phyloP scores from a whole-genome alignment of 2,329 filamentous ascomycete species.

The Dactylellina haptotyla region DNA sequence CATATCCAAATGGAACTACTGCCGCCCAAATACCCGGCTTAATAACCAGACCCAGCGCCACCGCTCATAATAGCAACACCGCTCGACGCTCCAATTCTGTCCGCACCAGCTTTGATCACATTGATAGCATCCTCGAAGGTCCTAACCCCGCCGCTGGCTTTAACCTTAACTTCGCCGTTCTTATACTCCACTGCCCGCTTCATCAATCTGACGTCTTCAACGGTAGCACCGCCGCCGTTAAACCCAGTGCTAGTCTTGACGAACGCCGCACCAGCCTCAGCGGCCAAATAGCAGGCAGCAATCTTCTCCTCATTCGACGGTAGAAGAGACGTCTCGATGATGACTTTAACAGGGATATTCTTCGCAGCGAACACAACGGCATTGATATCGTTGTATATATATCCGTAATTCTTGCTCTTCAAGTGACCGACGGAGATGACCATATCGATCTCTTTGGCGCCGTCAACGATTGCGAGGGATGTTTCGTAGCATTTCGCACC shows the following conservation, averaged over 20 bases:
- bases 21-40: not conserved
- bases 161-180: slow-evolving; percentile 56
- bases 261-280: slow-evolving; percentile 57
- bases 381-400: slow-evolving; percentile 55
- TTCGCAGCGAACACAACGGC: slow-evolving; percentile 55
- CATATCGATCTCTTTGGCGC: slow-evolving; percentile 58
- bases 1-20: not conserved
- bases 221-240: slow-evolving; percentile 57
- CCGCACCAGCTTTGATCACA: slow-evolving; percentile 57
- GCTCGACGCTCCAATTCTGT: slow-evolving; percentile 57
- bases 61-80: slow-evolving; percentile 52
- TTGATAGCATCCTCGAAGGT: slow-evolving; percentile 55
- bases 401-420: slow-evolving; percentile 55
- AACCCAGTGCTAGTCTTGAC: slow-evolving; percentile 59
- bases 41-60: slow-evolving; percentile 13
- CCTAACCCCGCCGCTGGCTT: slow-evolving; percentile 57
- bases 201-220: slow-evolving; percentile 58
- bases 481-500: slow-evolving; percentile 58
- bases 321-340: slow-evolving; percentile 58
- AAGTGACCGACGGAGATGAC: slow-evolving; percentile 57
- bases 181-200: slow-evolving; percentile 55
- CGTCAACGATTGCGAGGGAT: slow-evolving; percentile 55
- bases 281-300: slow-evolving; percentile 56
- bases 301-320: slow-evolving; percentile 56
- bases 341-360: slow-evolving; percentile 57